A percentile compares a stretch with the other conserved stretches of the same genome.
These are phyloP conservation scores for Physcia stellaris DNA, from an alignment of 495 filamentous ascomycete species.

Conservation along the genomic window DNA sequence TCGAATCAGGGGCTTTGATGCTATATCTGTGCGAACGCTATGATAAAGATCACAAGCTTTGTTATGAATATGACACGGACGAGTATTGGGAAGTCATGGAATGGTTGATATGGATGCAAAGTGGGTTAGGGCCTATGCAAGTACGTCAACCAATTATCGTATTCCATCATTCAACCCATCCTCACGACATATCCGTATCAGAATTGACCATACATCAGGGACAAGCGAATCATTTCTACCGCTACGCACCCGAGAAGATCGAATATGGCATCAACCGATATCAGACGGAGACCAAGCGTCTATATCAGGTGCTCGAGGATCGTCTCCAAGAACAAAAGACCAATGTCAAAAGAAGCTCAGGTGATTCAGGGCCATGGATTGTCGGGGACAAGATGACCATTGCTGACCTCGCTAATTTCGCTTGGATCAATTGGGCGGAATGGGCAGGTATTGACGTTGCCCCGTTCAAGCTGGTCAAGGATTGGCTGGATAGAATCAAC, in stretches of 20 bases:
- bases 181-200: too few species aligned
- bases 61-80: slow-evolving; percentile 26
- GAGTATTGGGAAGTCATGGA: slow-evolving; percentile 31
- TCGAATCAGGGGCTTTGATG: slow-evolving; percentile 34
- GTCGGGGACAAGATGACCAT: slow-evolving; percentile 29
- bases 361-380: slow-evolving; percentile 24
- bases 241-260: slow-evolving; percentile 23
- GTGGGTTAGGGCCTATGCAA: slow-evolving; percentile 28
- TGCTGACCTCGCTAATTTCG: slow-evolving; percentile 28
- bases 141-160: slow-evolving; percentile 11
- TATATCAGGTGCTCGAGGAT: slow-evolving; percentile 29
- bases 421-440: slow-evolving; percentile 27
- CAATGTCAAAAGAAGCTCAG: slow-evolving; percentile 9
- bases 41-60: slow-evolving; percentile 30
- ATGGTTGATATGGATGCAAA: slow-evolving; percentile 34
- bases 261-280: slow-evolving; percentile 30
- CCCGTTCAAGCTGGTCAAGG: slow-evolving; percentile 5
- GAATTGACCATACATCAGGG: slow-evolving; percentile 13
- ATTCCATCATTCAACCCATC: not conserved
- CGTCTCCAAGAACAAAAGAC: slow-evolving; percentile 26
- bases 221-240: slow-evolving; percentile 30
- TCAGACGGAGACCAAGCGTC: slow-evolving; percentile 24
- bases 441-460: slow-evolving; percentile 21
- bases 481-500: slow-evolving; percentile 13
- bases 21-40: slow-evolving; percentile 34